These are phyloP conservation scores for Trichaptum fuscoviolaceum DNA, from an alignment of 768 basidiomycete species.

Conservation along the genomic window DNA sequence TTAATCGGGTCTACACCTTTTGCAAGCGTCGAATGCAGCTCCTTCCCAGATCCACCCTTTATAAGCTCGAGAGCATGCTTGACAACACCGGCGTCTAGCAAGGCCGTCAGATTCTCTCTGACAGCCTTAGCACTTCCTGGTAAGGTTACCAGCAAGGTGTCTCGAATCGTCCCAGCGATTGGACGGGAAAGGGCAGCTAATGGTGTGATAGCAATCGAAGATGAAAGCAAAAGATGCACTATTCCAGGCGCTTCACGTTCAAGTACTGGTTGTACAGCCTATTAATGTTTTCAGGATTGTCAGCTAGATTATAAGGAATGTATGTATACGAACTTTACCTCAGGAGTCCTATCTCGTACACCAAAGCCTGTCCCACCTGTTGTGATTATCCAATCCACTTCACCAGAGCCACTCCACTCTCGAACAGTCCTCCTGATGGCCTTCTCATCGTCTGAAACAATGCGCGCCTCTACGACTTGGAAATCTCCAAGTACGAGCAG, in stretches of 20 bases:
- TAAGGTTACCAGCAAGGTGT: constrained; percentile 70
- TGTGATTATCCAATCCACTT: constrained; percentile 73
- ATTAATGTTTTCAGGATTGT: neutral
- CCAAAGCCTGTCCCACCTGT: constrained; percentile 90
- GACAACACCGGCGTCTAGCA: constrained; percentile 54
- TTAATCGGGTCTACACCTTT: constrained; percentile 20
- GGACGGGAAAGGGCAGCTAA: constrained; percentile 81
- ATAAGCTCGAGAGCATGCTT: constrained; percentile 71
- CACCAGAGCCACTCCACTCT: constrained; percentile 37
- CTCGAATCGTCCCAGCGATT: constrained; percentile 65
- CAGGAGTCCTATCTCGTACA: constrained; percentile 73
- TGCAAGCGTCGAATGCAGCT: constrained; percentile 50
- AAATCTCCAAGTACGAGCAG: constrained; percentile 29
- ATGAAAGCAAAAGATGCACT: constrained; percentile 63
- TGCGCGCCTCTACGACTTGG: constrained; percentile 14
- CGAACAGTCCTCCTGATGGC: constrained; percentile 45
- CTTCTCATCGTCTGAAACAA: constrained; percentile 64
- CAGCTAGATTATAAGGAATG: neutral
- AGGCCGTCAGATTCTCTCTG: constrained; percentile 63
- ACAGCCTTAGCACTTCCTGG: constrained; percentile 87
- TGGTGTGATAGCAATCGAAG: constrained; percentile 69
- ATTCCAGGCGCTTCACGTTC: constrained; percentile 66
- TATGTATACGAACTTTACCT: constrained; percentile 40
- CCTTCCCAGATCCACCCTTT: constrained; percentile 58
- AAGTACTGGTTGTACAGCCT: constrained; percentile 62